Conservation (phyloP, 495 filamentous ascomycete species). For the Xylaria intraflava region DNA sequence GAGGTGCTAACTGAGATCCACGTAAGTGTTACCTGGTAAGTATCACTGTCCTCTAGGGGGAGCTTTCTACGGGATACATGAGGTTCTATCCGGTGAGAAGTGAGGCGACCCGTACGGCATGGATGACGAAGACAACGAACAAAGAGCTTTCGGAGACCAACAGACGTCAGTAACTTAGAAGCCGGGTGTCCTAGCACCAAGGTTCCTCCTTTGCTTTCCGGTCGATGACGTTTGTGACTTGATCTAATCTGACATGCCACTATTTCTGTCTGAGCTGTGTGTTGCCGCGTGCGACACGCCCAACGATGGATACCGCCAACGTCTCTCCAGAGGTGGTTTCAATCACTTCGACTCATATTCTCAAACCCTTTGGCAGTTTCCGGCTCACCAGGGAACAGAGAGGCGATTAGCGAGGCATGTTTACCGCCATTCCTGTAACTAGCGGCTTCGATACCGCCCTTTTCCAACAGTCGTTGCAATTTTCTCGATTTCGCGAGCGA, state of each 20-base stretch:
- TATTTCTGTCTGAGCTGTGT: neutral
- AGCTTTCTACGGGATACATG: no score
- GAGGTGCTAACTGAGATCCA: neutral
- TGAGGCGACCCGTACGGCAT: constrained; percentile 18
- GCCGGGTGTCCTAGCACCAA: constrained; percentile 31
- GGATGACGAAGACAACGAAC: constrained; percentile 36
- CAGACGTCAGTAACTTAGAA: constrained; percentile 26
- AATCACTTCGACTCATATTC: constrained; percentile 47
- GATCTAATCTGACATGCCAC: constrained; percentile 49
- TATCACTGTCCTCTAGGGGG: no score
- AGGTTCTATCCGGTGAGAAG: constrained; percentile 9
- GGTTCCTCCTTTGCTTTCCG: constrained; percentile 46
- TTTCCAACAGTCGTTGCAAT: constrained; percentile 44
- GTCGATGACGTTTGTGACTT: constrained; percentile 47
- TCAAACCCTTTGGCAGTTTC: constrained; percentile 53
- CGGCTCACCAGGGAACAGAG: constrained; percentile 54
- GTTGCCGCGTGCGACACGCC: neutral
- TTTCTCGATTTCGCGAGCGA: constrained; percentile 55
- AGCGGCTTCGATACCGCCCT: constrained; percentile 40
- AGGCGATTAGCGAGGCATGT: constrained; percentile 74
- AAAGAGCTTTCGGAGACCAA: constrained; percentile 40
- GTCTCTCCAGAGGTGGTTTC: constrained; percentile 15
- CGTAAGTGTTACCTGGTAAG: no score
- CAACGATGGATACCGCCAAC: neutral
- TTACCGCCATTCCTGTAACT: constrained; percentile 52